Conservation (phyloP, 108 stramenopile species). For the Cyclotella choctawhatcheeana region DNA sequence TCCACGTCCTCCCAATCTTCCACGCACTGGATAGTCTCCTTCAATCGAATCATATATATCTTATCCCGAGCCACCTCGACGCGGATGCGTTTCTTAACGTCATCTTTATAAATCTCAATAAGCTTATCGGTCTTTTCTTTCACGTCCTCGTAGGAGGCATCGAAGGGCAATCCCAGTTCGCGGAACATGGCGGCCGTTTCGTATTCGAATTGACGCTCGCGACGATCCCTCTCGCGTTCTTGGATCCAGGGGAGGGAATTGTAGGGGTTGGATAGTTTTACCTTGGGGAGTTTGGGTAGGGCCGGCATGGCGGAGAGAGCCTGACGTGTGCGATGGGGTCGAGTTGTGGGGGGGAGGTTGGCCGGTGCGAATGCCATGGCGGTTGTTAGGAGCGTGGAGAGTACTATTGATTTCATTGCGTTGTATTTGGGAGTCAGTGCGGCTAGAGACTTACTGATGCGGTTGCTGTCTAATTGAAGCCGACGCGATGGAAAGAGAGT, state of each 20-base stretch:
- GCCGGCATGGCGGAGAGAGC: conserved; percentile 11
- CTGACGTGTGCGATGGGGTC: background rate
- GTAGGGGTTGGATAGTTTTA: conserved; percentile 67
- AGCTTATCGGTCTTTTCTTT: conserved; percentile 65
- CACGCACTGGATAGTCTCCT: conserved; percentile 74
- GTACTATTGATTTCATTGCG: conserved; percentile 20
- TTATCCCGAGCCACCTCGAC: conserved; percentile 85
- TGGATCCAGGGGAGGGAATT: conserved; percentile 79
- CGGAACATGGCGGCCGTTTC: conserved; percentile 78
- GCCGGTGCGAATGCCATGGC: conserved; percentile 23
- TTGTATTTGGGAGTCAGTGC: too few relatives aligned
- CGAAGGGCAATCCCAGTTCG: conserved; percentile 81
- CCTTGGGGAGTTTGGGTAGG: conserved; percentile 33
- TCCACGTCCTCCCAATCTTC: conserved; percentile 62
- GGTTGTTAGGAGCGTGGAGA: conserved; percentile 16
- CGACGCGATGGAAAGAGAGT: too few relatives aligned
- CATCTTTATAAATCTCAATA: conserved; percentile 52
- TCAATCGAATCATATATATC: conserved; percentile 84
- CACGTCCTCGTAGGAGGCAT: conserved; percentile 87
- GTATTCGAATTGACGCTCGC: conserved; percentile 52
- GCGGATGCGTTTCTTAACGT: conserved; percentile 75
- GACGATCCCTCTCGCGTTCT: conserved; percentile 58
- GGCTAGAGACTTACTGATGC: too few relatives aligned
- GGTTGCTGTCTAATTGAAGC: background rate
- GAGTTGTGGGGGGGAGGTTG: background rate